Conservation (phyloP, 2,329 filamentous ascomycete species). For the Pseudocercospora macadamiae region DNA sequence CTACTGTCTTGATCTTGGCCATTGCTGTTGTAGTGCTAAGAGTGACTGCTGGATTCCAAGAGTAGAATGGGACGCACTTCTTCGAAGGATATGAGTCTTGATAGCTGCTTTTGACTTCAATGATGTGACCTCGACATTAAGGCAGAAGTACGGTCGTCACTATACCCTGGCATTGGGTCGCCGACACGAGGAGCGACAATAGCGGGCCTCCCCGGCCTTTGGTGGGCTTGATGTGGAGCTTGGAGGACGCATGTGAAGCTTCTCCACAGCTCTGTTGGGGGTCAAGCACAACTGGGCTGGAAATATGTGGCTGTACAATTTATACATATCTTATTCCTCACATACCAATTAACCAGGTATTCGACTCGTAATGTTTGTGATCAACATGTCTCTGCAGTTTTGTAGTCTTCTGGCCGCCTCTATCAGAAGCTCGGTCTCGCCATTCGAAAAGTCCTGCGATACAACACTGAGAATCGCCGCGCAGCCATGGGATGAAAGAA, state of each 20-base stretch:
- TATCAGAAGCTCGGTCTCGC: constrained; percentile 84
- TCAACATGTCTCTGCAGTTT: constrained; percentile 60
- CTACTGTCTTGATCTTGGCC: constrained; percentile 66
- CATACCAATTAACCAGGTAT: not conserved
- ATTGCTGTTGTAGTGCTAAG: constrained; percentile 48
- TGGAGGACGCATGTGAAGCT: not conserved
- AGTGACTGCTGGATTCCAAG: too few relatives aligned
- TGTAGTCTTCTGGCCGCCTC: constrained; percentile 78
- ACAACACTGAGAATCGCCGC: constrained; percentile 77
- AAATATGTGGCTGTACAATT: not conserved
- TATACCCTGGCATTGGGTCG: constrained; percentile 6
- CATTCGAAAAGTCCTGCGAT: constrained; percentile 75
- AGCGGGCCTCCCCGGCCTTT: not conserved
- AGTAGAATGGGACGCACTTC: too few relatives aligned
- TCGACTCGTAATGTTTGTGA: constrained; percentile 3
- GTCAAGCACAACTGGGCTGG: constrained; percentile 2
- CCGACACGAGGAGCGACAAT: not conserved
- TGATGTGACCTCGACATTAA: too few relatives aligned
- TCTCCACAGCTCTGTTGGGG: constrained; percentile 5
- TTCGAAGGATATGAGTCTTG: too few relatives aligned
- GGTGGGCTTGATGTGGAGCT: not conserved
- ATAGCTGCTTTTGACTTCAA: too few relatives aligned
- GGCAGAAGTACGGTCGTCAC: too few relatives aligned
- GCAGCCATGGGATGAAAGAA: constrained; percentile 77
- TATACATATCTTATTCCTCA: not conserved